Evolutionary conservation across 768 basidiomycete species (phyloP).

Genomic region (Ephemerocybe angulata): DNA sequence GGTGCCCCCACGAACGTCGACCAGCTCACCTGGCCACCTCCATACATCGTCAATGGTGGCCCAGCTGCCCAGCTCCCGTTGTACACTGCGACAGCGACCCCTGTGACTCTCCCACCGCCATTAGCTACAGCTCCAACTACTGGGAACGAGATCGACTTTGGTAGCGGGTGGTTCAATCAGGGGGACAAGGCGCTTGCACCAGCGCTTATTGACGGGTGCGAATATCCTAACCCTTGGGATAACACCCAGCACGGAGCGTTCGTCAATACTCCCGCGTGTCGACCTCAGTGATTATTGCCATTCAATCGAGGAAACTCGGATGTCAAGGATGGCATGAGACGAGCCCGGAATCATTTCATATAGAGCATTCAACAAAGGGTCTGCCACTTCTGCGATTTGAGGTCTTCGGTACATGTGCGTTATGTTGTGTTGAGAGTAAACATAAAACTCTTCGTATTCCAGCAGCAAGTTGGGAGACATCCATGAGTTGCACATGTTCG

Average conservation of each 20-base stretch:
- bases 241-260: neutral
- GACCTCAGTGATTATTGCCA: too few relatives aligned
- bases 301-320: too few relatives aligned
- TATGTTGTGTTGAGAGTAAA: too few relatives aligned
- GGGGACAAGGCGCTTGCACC: slow-evolving; percentile 45
- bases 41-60: slow-evolving; percentile 35
- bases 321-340: too few relatives aligned
- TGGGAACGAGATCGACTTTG: slow-evolving; percentile 39
- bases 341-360: too few relatives aligned
- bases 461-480: too few relatives aligned
- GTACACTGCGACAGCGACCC: slow-evolving; percentile 66
- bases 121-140: slow-evolving; percentile 30
- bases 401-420: too few relatives aligned
- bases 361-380: too few relatives aligned
- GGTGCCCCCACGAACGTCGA: slow-evolving; percentile 42
- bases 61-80: slow-evolving; percentile 48
- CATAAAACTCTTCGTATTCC: too few relatives aligned
- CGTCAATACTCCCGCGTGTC: neutral
- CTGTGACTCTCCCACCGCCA: slow-evolving; percentile 50
- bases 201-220: slow-evolving; percentile 50
- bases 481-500: too few relatives aligned
- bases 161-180: slow-evolving; percentile 54
- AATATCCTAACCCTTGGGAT: slow-evolving; percentile 50
- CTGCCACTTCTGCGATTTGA: too few relatives aligned
- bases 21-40: slow-evolving; percentile 59